Conservation (phyloP, 129 eudicot genomes). For the Flaveria trinervia region DNA sequence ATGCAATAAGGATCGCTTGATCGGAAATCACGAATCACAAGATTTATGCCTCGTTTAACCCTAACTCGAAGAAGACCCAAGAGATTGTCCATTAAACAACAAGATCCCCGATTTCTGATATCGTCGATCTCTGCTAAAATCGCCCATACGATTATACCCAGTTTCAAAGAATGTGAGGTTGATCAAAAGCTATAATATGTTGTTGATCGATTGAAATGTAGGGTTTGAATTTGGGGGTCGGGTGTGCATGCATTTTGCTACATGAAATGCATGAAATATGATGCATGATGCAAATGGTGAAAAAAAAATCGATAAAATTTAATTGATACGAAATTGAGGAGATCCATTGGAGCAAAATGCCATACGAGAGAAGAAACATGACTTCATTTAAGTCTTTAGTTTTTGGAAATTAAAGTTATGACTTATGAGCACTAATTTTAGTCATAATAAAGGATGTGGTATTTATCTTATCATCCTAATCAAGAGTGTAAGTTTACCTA, state of each 20-base stretch:
- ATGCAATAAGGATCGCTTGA: constrained; percentile 80
- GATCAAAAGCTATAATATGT: neutral
- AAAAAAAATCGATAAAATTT: too few relatives aligned
- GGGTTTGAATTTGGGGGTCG: constrained; percentile 12
- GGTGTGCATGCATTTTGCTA: constrained; percentile 9
- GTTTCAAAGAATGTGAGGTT: neutral
- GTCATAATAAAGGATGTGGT: too few relatives aligned
- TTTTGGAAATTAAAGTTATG: too few relatives aligned
- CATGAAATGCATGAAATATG: constrained; percentile 23
- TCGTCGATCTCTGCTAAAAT: constrained; percentile 31
- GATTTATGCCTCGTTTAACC: constrained; percentile 55
- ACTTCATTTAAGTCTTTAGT: too few relatives aligned
- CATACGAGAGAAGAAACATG: too few relatives aligned
- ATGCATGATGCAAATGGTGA: neutral
- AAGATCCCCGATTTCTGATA: constrained; percentile 14
- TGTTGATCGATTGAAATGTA: constrained; percentile 6
- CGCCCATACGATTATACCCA: constrained; percentile 34
- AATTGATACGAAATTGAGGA: too few relatives aligned
- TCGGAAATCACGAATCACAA: constrained; percentile 66
- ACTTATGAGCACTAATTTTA: too few relatives aligned
- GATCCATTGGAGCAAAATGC: too few relatives aligned
- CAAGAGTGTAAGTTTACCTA: too few relatives aligned
- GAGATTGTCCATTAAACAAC: constrained; percentile 52
- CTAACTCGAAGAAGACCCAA: constrained; percentile 73
- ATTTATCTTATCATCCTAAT: too few relatives aligned